Percentiles rank a stretch among this genome's conserved stretches.
Evolutionary conservation across 2,329 filamentous ascomycete genomes (phyloP).

Genomic region (Aspergillus fijiensis): DNA sequence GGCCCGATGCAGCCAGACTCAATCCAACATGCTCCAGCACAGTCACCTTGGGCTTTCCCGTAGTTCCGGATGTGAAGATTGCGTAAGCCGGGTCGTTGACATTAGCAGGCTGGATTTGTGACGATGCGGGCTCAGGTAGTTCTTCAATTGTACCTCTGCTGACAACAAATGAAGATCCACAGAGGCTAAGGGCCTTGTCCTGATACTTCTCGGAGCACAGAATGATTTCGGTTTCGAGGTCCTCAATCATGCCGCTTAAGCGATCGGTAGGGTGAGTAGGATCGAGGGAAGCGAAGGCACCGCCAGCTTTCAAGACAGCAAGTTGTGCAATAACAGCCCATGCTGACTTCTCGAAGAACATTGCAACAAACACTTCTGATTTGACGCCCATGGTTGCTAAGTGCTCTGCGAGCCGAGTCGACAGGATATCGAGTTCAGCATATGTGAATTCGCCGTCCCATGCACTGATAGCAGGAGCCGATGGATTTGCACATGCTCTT

Average conservation of each 20-base stretch:
- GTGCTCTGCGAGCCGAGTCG: conserved; percentile 37
- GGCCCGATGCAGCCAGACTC: conserved; percentile 54
- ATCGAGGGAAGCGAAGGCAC: conserved; percentile 44
- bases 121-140: conserved; percentile 24
- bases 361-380: conserved; percentile 39
- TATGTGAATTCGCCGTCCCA: conserved; percentile 42
- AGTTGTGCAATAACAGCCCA: conserved; percentile 45
- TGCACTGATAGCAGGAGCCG: conserved; percentile 32
- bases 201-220: conserved; percentile 34
- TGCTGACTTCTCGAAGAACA: conserved; percentile 46
- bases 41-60: conserved; percentile 59
- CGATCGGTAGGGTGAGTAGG: conserved; percentile 41
- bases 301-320: conserved; percentile 44
- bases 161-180: conserved; percentile 29
- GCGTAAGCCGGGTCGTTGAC: conserved; percentile 53
- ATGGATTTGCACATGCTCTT: conserved; percentile 24
- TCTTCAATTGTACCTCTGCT: conserved; percentile 27
- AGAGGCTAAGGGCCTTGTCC: conserved; percentile 31
- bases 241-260: conserved; percentile 34
- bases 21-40: conserved; percentile 62
- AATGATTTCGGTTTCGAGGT: conserved; percentile 36
- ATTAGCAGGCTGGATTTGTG: conserved; percentile 16
- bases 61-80: conserved; percentile 60
- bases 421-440: conserved; percentile 38
- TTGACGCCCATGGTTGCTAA: conserved; percentile 41